Conservation (phyloP, 1,284 basidiomycete species). For the Irpex lacteus region DNA sequence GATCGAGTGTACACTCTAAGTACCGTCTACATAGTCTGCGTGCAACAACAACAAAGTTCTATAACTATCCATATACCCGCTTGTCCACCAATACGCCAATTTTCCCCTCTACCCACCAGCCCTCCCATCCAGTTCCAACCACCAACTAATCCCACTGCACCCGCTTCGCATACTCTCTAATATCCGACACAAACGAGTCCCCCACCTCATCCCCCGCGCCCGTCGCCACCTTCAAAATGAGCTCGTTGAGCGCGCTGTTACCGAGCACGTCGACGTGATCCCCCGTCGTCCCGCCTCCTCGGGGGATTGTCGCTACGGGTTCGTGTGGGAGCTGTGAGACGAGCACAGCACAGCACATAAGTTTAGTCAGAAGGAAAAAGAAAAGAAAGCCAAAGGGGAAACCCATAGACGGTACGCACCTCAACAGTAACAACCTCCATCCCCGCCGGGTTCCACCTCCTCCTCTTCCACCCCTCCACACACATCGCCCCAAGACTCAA, state of each 20-base stretch:
- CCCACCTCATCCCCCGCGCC: constrained; percentile 71
- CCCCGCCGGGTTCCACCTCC: constrained; percentile 91
- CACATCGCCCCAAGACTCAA: constrained; percentile 95
- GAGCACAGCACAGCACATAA: no score
- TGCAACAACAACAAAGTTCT: no score
- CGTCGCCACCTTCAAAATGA: constrained; percentile 86
- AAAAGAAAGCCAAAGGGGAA: no score
- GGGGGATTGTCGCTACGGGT: constrained; percentile 72
- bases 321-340: constrained; percentile 78
- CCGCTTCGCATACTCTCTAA: constrained; percentile 71
- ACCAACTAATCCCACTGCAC: constrained; percentile 69
- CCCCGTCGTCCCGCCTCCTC: constrained; percentile 88
- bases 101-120: no score
- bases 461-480: constrained; percentile 89
- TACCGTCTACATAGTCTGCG: not conserved
- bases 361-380: no score
- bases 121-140: no score
- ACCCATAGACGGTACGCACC: no score
- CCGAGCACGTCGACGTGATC: constrained; percentile 96
- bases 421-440: constrained; percentile 88
- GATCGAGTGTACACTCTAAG: not conserved
- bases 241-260: constrained; percentile 82
- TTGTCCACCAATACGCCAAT: no score
- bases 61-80: no score
- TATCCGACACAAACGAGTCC: constrained; percentile 77